Percentiles rank a stretch among this genome's conserved stretches.
phyloP scores from a whole-genome alignment of 225 moss, liverwort and hornwort species.

The Pseudisothecium myosuroides region DNA sequence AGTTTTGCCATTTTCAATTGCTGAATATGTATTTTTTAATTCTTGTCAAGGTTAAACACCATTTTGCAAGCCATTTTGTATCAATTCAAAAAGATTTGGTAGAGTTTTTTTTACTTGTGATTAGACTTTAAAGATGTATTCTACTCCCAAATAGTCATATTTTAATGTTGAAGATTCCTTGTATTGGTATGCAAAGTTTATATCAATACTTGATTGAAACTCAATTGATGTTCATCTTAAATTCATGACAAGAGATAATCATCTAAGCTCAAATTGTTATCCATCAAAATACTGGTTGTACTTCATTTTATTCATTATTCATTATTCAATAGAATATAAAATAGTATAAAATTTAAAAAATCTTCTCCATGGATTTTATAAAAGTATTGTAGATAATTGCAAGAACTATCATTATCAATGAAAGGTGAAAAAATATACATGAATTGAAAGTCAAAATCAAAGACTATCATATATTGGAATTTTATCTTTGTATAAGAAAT shows the following conservation, averaged over 20 bases:
- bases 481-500: not conserved
- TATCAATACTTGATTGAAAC: not conserved
- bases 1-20: not conserved
- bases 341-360: no score
- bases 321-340: not conserved
- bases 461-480: not conserved
- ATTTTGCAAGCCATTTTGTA: not conserved
- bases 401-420: not conserved
- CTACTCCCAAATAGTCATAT: not conserved
- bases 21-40: no score
- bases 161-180: not conserved
- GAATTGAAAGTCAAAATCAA: not conserved
- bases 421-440: not conserved
- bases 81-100: not conserved
- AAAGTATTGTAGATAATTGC: not conserved
- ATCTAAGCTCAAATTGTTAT: not conserved
- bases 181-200: not conserved
- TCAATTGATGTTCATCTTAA: not conserved
- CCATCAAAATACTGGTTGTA: not conserved
- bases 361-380: not conserved
- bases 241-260: not conserved
- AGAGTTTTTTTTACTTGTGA: not conserved
- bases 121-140: no score
- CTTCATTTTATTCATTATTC: no score
- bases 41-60: no score